A percentile compares a stretch with the other conserved stretches of the same genome.
phyloP scores from a whole-genome alignment of 768 basidiomycete genomes.

The Boletus rex-veris region DNA sequence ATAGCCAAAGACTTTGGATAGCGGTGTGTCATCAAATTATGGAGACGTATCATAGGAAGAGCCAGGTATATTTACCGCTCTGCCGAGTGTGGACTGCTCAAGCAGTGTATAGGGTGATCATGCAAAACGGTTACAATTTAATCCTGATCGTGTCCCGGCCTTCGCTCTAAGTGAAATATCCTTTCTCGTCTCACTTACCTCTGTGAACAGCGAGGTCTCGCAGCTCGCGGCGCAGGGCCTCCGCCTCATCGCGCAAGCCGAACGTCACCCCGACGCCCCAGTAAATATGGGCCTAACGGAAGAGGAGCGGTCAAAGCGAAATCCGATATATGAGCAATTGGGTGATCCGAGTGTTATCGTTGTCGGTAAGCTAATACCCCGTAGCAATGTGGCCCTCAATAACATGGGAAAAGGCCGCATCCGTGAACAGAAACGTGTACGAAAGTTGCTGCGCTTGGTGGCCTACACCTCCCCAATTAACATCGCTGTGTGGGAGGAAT shows the following conservation, averaged over 20 bases:
- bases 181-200: constrained; percentile 67
- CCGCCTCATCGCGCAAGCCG: constrained; percentile 63
- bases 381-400: neutral
- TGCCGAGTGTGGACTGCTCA: constrained; percentile 1
- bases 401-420: constrained; percentile 53
- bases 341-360: constrained; percentile 71
- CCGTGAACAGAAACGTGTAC: constrained; percentile 75
- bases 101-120: constrained; percentile 35
- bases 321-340: constrained; percentile 73
- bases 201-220: constrained; percentile 63
- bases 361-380: constrained; percentile 50
- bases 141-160: constrained; percentile 53
- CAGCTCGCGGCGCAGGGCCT: constrained; percentile 66
- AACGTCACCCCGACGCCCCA: constrained; percentile 59
- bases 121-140: constrained; percentile 48
- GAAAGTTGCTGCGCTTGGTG: constrained; percentile 64
- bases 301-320: constrained; percentile 63
- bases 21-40: constrained; percentile 58
- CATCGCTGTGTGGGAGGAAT: constrained; percentile 80
- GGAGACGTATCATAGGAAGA: constrained; percentile 50
- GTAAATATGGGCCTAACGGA: constrained; percentile 47
- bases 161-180: constrained; percentile 71
- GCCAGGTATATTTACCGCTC: constrained; percentile 37
- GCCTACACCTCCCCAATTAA: constrained; percentile 64
- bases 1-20: constrained; percentile 68